Base-by-base conservation (phyloP, 768 basidiomycete genomes). In the Auricularia auricula-judae region DNA sequence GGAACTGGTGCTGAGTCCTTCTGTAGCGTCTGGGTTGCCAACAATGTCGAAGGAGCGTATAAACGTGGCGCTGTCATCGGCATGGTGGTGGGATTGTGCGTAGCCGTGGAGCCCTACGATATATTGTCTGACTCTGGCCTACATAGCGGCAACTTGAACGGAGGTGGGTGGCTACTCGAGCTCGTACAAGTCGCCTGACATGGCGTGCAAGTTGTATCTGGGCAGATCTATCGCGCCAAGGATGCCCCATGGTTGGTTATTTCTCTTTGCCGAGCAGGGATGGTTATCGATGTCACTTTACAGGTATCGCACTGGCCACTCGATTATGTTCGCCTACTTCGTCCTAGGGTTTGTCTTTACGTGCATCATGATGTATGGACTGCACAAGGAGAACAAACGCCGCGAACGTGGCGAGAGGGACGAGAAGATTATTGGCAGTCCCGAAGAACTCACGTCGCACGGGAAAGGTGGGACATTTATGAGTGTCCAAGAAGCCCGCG, bases 1-100 rank as follows among this genome's bases (percentile, higher is more conserved):
- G 29, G 29, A 29, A 3, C 29, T 29, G 29, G 2, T 29, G 29
- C 29, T 64, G 68, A 71, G 21, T 23, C 23, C 12, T 60, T 18
- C 47, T 65, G 66, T 29, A 84, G 86, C 3, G 85, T 87, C 36
- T 90, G 87, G 87, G 81, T 83, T 23, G 83, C 84, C 29, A 88
- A 89, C 69, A 90, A 88, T 70, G 80, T 87, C 14, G 87, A 89
- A 74, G 88, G 88, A 18, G 79, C 82, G 2, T 90, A 89, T 74
- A 90, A 90, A 72, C 86, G 88, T 47, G 84, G 84, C 67, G 85
- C 88, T 7, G 77, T 85, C 0, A 75, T 89, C 62, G 87, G 82
- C 3, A 86, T 88, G 86, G 79, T 84, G 3, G 86, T 88, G 66
- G 79, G 82, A 68, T 82, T 83, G 84, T 86, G 65, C 68, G 83